phyloP scores from a whole-genome alignment of 345 rosid species.

The Carallia pectinifolia region DNA sequence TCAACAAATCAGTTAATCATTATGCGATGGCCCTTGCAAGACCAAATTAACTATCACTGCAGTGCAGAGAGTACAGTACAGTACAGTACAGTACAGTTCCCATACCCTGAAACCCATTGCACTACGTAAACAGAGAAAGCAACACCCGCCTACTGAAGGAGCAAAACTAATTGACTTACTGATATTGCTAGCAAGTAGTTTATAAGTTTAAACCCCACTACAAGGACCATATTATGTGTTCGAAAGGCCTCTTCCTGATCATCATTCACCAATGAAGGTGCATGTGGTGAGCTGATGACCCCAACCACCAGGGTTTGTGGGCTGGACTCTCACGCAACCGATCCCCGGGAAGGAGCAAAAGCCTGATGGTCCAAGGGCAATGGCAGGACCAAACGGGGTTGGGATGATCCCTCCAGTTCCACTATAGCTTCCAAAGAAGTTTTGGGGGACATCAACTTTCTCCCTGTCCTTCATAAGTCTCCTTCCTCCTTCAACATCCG shows the following conservation, averaged over 20 bases:
- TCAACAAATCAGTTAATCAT: no score
- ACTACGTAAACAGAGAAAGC: neutral
- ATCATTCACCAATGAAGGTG: no score
- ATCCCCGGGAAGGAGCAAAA: constrained; percentile 33
- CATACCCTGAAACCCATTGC: neutral
- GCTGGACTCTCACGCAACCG: constrained; percentile 29
- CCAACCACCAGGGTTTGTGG: constrained; percentile 31
- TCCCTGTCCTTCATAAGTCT: constrained; percentile 14
- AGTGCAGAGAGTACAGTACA: no score
- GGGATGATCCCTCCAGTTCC: constrained; percentile 29
- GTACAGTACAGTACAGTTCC: neutral
- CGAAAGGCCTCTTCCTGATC: neutral
- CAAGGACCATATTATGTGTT: no score
- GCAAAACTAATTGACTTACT: neutral
- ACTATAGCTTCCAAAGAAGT: constrained; percentile 30
- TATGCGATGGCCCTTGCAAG: neutral
- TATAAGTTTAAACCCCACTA: no score
- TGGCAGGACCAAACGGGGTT: constrained; percentile 23
- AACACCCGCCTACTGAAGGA: neutral
- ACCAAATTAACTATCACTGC: neutral
- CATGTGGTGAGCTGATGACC: constrained; percentile 7
- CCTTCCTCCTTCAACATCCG: constrained; percentile 23
- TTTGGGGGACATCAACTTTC: constrained; percentile 24
- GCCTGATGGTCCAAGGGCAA: constrained; percentile 27
- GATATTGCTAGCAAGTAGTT: neutral